Evolutionary conservation across 2,329 filamentous ascomycete genomes (phyloP), one percentile per base, ranked within the genome.

Genomic region (Xylariaceae sp.): DNA sequence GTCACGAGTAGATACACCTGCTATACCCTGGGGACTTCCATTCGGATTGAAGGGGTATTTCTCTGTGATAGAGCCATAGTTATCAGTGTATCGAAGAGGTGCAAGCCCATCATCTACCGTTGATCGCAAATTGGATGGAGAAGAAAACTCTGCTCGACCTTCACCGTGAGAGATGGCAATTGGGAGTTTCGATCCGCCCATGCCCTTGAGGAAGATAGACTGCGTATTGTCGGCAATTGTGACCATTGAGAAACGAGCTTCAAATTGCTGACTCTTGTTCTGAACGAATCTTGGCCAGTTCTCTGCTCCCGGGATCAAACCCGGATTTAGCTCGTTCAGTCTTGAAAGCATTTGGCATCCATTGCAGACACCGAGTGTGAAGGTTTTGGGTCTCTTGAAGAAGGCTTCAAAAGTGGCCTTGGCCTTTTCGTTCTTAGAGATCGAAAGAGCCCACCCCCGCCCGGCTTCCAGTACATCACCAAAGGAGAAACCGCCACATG

Each of bases 401-500:
- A 96, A 97, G 39, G 73, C 68, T 59, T 85, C 74, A 70, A 97
- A 96, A 56, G 92, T 86, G 46, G 77, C 75, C 34, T 90, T 82
- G 2, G 79, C 77, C 34, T 85, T 84, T 46, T 85, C 79, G 68
- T 97, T 89, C 65, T 94, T 79, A 16, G 97, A 78, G 32, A 97
- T 90, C 2, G 87, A 92, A 69, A 94, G 91, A 4, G 93, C 89
- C 93, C 93, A 98, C 35, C 93, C 93, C 60, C 92, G 86, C 42
- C 93, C 93, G n/a, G 93, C 93, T 48, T 92, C 93, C 1, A 97
- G 79, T 29, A 92, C 87, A 52, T 76, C 73, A 52, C 53, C 90
- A 64, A 95, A 97, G 14, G 88, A 95, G 79, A 98, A 97, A 40
- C 93, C 93, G 63, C 93, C 93, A 55, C 91, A 95, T n/a, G 90